phyloP scores from a whole-genome alignment of 345 rosid genomes.

The Eucalyptus cloeziana region DNA sequence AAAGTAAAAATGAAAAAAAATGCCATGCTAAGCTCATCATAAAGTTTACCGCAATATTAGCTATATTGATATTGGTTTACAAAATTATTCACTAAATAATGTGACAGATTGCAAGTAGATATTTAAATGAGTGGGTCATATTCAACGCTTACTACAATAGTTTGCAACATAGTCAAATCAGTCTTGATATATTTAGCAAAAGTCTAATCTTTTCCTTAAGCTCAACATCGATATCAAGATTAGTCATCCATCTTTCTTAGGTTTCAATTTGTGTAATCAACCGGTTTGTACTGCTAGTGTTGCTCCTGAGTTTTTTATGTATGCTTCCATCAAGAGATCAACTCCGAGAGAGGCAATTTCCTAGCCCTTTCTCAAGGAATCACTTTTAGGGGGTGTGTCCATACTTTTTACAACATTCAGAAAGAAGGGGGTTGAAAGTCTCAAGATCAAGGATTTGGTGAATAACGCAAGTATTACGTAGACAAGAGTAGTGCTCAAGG shows the following conservation, averaged over 20 bases:
- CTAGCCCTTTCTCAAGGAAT: not conserved
- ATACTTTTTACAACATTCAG: not conserved
- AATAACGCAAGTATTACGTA: not conserved
- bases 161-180: not conserved
- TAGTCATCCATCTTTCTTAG: not conserved
- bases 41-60: not conserved
- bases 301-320: not conserved
- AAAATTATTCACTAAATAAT: not conserved
- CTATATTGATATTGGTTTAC: not conserved
- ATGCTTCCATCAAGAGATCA: not conserved
- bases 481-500: not conserved
- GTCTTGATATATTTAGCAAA: not conserved
- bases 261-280: not conserved
- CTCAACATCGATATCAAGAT: not conserved
- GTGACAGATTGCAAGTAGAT: rapidly evolving
- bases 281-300: not conserved
- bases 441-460: not conserved
- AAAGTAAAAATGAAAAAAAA: not conserved
- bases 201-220: not conserved
- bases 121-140: not conserved
- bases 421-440: not conserved
- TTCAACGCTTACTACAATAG: not conserved
- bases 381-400: not conserved
- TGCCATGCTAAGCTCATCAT: not conserved
- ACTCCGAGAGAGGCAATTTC: not conserved